These are phyloP conservation scores for Cenchrus americanus DNA, from an alignment of 176 grass and related monocot species.

Conservation along the genomic window DNA sequence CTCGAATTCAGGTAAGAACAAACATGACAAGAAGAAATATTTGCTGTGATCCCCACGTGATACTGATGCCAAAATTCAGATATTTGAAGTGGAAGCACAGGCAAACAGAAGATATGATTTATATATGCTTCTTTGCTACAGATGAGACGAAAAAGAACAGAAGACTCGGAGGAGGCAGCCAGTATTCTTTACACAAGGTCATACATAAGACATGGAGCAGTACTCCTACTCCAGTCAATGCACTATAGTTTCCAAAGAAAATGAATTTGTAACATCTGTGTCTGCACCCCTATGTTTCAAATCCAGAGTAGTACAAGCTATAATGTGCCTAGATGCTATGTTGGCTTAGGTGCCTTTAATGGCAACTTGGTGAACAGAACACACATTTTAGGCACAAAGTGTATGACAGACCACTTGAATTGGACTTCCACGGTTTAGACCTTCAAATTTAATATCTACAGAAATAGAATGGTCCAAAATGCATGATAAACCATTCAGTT, in stretches of 20 bases:
- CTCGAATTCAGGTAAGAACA: neutral
- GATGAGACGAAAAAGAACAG: neutral
- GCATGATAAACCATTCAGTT: slow-evolving; percentile 13
- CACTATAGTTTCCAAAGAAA: neutral
- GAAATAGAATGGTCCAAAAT: neutral
- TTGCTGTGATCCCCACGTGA: neutral
- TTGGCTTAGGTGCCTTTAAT: neutral
- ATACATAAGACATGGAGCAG: neutral
- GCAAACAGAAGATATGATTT: slow-evolving; percentile 17
- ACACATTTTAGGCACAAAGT: slow-evolving; percentile 2
- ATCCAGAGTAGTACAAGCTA: neutral
- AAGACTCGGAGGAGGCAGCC: neutral
- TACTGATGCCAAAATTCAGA: neutral
- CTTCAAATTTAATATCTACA: slow-evolving; percentile 1
- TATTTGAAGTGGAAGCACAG: neutral
- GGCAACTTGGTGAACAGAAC: neutral
- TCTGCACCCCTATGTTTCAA: neutral
- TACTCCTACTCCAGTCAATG: neutral
- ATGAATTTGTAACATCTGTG: neutral
- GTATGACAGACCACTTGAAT: neutral
- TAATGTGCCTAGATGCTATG: slow-evolving; percentile 13
- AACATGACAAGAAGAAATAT: slow-evolving; percentile 27
- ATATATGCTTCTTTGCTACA: neutral
- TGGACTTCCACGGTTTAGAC: neutral
- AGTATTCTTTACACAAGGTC: neutral